A percentile compares a stretch with the other conserved stretches of the same genome.
These are phyloP conservation scores for Hymenoscyphus albidus DNA, from an alignment of 2,329 filamentous ascomycete genomes.

Conservation along the genomic window DNA sequence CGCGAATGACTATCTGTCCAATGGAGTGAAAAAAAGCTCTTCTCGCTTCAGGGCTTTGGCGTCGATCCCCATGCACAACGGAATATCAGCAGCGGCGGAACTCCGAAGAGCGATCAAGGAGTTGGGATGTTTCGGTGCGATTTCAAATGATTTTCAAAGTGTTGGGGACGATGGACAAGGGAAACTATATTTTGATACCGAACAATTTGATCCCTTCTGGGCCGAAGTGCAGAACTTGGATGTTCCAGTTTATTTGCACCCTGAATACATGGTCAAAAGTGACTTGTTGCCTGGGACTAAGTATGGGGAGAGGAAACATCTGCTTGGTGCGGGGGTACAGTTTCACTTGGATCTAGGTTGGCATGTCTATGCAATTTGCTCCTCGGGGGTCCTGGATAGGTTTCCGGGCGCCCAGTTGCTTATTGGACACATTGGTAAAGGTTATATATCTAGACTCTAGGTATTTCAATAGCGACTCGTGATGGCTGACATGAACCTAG, in stretches of 20 bases:
- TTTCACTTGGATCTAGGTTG: constrained; percentile 43
- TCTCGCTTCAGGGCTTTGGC: constrained; percentile 45
- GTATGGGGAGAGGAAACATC: constrained; percentile 35
- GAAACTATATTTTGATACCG: constrained; percentile 60
- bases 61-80: constrained; percentile 50
- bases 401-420: constrained; percentile 42
- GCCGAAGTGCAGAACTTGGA: constrained; percentile 52
- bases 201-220: constrained; percentile 61
- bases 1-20: constrained; percentile 27
- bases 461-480: neutral
- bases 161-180: constrained; percentile 54
- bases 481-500: constrained; percentile 23
- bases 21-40: constrained; percentile 24
- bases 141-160: constrained; percentile 60
- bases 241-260: constrained; percentile 62
- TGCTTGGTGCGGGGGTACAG: constrained; percentile 38
- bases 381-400: constrained; percentile 41
- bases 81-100: constrained; percentile 46
- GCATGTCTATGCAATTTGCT: constrained; percentile 44
- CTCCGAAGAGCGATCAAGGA: constrained; percentile 47
- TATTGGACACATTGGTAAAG: constrained; percentile 43
- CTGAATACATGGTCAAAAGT: constrained; percentile 31
- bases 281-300: constrained; percentile 30
- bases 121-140: constrained; percentile 56
- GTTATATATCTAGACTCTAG: constrained; percentile 21